A percentile compares a stretch with the other conserved stretches of the same genome.
Conservation (phyloP, 371 early-diverging fungal genomes). For the Dichotomocladium elegans region DNA sequence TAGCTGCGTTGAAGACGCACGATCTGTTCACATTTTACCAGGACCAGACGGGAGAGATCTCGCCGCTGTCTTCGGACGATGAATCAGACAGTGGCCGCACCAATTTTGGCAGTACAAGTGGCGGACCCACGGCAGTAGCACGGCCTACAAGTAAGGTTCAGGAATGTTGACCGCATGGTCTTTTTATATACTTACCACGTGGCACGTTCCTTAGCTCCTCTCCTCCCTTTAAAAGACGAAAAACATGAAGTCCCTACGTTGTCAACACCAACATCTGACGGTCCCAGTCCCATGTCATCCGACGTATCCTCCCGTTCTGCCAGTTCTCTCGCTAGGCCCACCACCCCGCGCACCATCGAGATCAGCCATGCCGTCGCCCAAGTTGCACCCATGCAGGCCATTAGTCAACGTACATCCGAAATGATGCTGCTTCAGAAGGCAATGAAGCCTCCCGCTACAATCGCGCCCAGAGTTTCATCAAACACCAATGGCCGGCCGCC, state of each 20-base stretch:
- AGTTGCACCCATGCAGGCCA: slow-evolving; percentile 14
- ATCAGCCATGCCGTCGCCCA: slow-evolving; percentile 14
- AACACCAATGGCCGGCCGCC: neutral
- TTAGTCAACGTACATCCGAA: slow-evolving; percentile 6
- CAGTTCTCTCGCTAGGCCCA: slow-evolving; percentile 6
- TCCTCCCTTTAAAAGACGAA: neutral
- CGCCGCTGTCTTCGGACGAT: slow-evolving; percentile 24
- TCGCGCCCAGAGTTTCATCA: slow-evolving; percentile 1
- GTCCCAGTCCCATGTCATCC: neutral
- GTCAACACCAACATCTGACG: neutral
- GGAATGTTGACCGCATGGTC: neutral
- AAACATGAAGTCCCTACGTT: neutral
- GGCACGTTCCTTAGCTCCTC: neutral
- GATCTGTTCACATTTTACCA: slow-evolving; percentile 24
- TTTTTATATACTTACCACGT: neutral
- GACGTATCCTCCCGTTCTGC: neutral
- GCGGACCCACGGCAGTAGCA: neutral
- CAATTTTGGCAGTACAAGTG: no score
- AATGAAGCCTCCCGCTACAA: no score
- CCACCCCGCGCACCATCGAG: slow-evolving; percentile 14
- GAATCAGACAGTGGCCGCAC: neutral
- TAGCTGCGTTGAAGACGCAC: slow-evolving; percentile 3
- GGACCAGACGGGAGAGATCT: slow-evolving; percentile 27
- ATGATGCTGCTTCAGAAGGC: no score
- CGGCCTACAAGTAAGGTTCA: neutral